phyloP scores from a whole-genome alignment of 2,329 filamentous ascomycete genomes.

The Lachnellula hyalina region DNA sequence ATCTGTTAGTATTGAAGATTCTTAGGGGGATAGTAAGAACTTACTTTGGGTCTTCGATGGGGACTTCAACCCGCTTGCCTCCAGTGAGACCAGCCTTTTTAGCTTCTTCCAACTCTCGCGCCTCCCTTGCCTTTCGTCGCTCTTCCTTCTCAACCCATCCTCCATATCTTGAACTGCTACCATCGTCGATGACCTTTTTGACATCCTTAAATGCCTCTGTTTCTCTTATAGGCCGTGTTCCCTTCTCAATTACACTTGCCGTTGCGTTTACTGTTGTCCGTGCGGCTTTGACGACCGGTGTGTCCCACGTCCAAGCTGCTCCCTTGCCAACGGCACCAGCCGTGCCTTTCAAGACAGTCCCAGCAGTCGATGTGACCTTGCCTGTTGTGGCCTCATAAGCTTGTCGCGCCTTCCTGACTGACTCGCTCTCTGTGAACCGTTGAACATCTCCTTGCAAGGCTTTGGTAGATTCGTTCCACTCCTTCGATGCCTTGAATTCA shows the following conservation, averaged over 20 bases:
- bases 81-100: slow-evolving; percentile 32
- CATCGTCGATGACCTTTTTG: slow-evolving; percentile 94
- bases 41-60: slow-evolving; percentile 85
- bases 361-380: slow-evolving; percentile 72
- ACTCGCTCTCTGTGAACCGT: slow-evolving; percentile 89
- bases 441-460: slow-evolving; percentile 83
- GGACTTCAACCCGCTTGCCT: slow-evolving; percentile 49
- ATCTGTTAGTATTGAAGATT: slow-evolving; percentile 30
- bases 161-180: slow-evolving; percentile 90
- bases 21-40: slow-evolving; percentile 33
- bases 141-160: slow-evolving; percentile 98
- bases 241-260: slow-evolving; percentile 83
- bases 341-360: slow-evolving; percentile 77
- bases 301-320: slow-evolving; percentile 97
- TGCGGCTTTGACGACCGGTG: slow-evolving; percentile 83
- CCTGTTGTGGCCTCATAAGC: slow-evolving; percentile 85
- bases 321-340: slow-evolving; percentile 84
- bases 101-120: slow-evolving; percentile 59
- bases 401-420: slow-evolving; percentile 76
- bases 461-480: slow-evolving; percentile 99
- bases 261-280: slow-evolving; percentile 81
- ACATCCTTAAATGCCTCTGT: slow-evolving; percentile 94
- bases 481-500: slow-evolving; percentile 95
- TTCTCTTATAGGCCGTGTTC: slow-evolving; percentile 87
- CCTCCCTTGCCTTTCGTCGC: slow-evolving; percentile 71